Conservation (phyloP, 805 yeast genomes). For the Monosporozyma aquatica region DNA sequence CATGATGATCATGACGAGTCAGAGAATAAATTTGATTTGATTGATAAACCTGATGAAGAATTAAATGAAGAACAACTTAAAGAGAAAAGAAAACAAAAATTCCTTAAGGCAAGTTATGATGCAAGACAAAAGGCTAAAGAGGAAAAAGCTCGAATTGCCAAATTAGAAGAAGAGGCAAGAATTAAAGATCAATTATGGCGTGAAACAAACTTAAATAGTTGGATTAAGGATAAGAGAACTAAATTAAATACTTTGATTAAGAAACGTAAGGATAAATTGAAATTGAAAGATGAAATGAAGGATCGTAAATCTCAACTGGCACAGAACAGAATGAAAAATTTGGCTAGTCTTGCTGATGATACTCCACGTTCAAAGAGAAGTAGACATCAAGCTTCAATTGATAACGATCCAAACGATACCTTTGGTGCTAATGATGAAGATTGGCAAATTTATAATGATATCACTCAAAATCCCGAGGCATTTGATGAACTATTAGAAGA, state of each 20-base stretch:
- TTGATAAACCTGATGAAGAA: constrained; percentile 78
- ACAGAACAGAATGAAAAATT: constrained; percentile 83
- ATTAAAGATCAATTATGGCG: constrained; percentile 73
- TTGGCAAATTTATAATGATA: constrained; percentile 85
- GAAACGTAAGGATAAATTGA: constrained; percentile 54
- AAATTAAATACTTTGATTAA: constrained; percentile 53
- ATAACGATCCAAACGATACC: constrained; percentile 86
- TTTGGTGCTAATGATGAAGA: constrained; percentile 95
- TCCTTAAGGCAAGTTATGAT: constrained; percentile 79
- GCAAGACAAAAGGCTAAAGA: constrained; percentile 77
- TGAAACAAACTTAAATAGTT: constrained; percentile 56
- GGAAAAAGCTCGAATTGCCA: constrained; percentile 61
- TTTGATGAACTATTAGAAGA: constrained; percentile 69
- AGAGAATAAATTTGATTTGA: constrained; percentile 53
- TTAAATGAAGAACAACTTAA: constrained; percentile 69
- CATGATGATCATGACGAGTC: constrained; percentile 35
- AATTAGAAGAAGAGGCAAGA: constrained; percentile 50
- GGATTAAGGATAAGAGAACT: constrained; percentile 67
- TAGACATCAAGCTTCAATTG: constrained; percentile 58
- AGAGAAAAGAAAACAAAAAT: constrained; percentile 77
- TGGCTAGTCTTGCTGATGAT: constrained; percentile 80
- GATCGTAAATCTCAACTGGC: constrained; percentile 89
- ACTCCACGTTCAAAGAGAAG: constrained; percentile 38
- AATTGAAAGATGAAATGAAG: constrained; percentile 65
- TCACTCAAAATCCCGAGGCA: constrained; percentile 57